Evolutionary conservation across 2,329 filamentous ascomycete species (phyloP).

Genomic region (Colletotrichum australisinense): DNA sequence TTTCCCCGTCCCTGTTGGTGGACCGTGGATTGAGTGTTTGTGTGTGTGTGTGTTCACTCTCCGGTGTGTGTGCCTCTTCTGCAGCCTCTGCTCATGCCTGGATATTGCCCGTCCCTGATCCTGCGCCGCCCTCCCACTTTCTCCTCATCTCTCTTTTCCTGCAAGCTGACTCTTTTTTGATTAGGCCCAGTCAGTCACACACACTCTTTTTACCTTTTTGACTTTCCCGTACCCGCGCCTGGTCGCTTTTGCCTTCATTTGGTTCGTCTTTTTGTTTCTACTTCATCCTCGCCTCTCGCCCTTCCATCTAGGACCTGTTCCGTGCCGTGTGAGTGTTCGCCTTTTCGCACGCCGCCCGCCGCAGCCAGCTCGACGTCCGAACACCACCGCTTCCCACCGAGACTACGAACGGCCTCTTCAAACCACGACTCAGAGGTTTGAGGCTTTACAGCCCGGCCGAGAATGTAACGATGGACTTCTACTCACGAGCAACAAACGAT

Average conservation of each 20-base stretch:
- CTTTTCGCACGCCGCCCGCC: background rate
- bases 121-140: slow-evolving; percentile 27
- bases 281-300: slow-evolving; percentile 2
- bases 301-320: background rate
- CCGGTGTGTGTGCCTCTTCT: background rate
- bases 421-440: background rate
- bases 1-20: background rate
- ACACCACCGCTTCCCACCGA: background rate
- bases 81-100: background rate
- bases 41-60: background rate
- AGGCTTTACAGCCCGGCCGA: slow-evolving; percentile 21
- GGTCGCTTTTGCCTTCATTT: slow-evolving; percentile 27
- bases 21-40: background rate
- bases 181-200: slow-evolving; percentile 3
- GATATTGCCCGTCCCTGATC: background rate
- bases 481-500: slow-evolving; percentile 38
- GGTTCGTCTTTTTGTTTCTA: slow-evolving; percentile 31
- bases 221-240: slow-evolving; percentile 25
- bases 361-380: background rate
- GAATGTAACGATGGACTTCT: slow-evolving; percentile 27
- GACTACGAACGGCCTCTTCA: background rate
- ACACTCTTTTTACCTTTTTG: slow-evolving; percentile 27
- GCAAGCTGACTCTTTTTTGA: slow-evolving; percentile 12
- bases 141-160: slow-evolving; percentile 26
- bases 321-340: background rate